These are phyloP conservation scores for Xylaria curta DNA, from an alignment of 495 filamentous ascomycete genomes.

Conservation along the genomic window DNA sequence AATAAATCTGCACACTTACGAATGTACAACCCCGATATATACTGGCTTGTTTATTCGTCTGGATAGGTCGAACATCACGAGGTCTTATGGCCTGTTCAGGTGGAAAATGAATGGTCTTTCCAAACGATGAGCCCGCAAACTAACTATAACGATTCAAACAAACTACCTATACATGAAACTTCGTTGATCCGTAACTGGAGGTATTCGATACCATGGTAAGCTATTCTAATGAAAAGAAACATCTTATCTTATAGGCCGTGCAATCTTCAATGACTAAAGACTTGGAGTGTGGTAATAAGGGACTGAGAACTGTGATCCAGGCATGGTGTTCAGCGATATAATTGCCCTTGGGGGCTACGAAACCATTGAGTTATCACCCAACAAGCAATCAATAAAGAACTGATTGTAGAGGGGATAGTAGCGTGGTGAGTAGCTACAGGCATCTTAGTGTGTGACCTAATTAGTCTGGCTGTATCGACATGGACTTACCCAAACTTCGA, in stretches of 20 bases:
- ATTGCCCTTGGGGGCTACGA: background rate
- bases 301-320: background rate
- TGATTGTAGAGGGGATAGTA: slow-evolving; percentile 27
- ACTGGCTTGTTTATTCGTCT: background rate
- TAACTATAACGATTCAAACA: background rate
- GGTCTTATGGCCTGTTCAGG: background rate
- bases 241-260: background rate
- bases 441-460: slow-evolving; percentile 5
- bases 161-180: background rate
- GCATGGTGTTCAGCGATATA: background rate
- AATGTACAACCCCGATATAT: background rate
- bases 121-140: background rate
- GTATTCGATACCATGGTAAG: background rate
- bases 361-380: background rate
- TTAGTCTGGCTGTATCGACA: background rate
- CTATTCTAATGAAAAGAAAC: background rate
- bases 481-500: slow-evolving; percentile 26
- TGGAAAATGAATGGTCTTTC: background rate
- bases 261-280: background rate
- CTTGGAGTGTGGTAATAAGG: too few relatives aligned
- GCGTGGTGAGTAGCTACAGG: slow-evolving; percentile 23
- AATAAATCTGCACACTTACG: background rate
- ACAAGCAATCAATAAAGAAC: background rate
- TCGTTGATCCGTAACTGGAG: background rate
- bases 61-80: background rate